Evolutionary conservation across 768 basidiomycete genomes (phyloP).

Genomic region (Lactifluus piperatus): DNA sequence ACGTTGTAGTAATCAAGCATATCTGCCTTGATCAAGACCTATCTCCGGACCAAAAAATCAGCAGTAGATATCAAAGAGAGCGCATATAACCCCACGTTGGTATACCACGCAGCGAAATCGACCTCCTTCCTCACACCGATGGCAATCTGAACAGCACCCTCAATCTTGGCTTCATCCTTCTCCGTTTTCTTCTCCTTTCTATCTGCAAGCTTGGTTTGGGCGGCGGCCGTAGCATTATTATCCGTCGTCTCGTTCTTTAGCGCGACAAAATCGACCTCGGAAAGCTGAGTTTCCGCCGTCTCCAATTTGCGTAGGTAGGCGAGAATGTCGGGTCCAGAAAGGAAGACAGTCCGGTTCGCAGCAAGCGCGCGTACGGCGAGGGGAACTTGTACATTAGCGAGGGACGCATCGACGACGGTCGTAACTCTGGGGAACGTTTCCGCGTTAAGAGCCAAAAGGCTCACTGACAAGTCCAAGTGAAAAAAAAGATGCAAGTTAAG

Average conservation of each 20-base stretch:
- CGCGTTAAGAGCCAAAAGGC: slow-evolving; percentile 63
- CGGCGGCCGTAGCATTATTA: slow-evolving; percentile 22
- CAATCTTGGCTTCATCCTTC: slow-evolving; percentile 72
- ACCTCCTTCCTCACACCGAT: slow-evolving; percentile 94
- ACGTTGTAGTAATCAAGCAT: slow-evolving; percentile 99
- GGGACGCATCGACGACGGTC: slow-evolving; percentile 70
- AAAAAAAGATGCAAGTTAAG: not conserved
- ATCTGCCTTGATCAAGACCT: slow-evolving; percentile 97
- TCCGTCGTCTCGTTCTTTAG: slow-evolving; percentile 42
- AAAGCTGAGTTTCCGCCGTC: slow-evolving; percentile 52
- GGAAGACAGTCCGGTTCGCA: slow-evolving; percentile 63
- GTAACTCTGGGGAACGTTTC: slow-evolving; percentile 60
- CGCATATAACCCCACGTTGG: slow-evolving; percentile 53
- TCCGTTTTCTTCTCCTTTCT: slow-evolving; percentile 32
- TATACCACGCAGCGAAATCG: slow-evolving; percentile 93
- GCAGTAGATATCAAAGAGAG: not conserved
- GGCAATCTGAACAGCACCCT: slow-evolving; percentile 85
- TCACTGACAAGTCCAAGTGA: slow-evolving; percentile 42
- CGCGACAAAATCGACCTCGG: slow-evolving; percentile 64
- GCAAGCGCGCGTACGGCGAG: slow-evolving; percentile 74
- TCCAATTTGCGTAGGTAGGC: slow-evolving; percentile 66
- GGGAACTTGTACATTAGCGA: slow-evolving; percentile 55
- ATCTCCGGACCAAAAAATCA: slow-evolving; percentile 13
- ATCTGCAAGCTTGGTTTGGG: slow-evolving; percentile 30
- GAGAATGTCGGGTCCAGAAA: slow-evolving; percentile 68